These are phyloP conservation scores for Yamadazyma akitaensis DNA, from an alignment of 805 yeast species.

Conservation along the genomic window DNA sequence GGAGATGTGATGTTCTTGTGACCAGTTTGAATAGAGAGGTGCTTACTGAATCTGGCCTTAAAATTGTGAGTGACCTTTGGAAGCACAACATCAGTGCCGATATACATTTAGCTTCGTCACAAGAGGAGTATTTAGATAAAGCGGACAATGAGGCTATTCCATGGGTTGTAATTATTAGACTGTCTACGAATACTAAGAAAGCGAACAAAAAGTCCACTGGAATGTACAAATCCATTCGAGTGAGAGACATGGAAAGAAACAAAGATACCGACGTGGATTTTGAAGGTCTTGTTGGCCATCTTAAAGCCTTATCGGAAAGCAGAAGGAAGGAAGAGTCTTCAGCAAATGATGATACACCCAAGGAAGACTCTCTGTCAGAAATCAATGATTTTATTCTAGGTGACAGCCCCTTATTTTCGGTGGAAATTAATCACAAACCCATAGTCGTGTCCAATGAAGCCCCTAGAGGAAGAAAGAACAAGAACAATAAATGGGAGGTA, in stretches of 20 bases:
- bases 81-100: slow-evolving; percentile 76
- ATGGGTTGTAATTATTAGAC: slow-evolving; percentile 77
- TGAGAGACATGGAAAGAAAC: slow-evolving; percentile 58
- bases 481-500: slow-evolving; percentile 69
- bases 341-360: background rate
- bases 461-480: slow-evolving; percentile 71
- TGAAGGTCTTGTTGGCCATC: slow-evolving; percentile 22
- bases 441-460: slow-evolving; percentile 75
- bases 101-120: slow-evolving; percentile 28
- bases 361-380: slow-evolving; percentile 9
- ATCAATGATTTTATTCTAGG: slow-evolving; percentile 16
- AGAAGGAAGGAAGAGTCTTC: slow-evolving; percentile 4
- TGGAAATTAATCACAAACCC: slow-evolving; percentile 50
- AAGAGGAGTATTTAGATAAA: slow-evolving; percentile 61
- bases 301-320: background rate
- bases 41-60: slow-evolving; percentile 60
- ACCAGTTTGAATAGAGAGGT: slow-evolving; percentile 60
- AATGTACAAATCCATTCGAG: slow-evolving; percentile 71
- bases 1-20: slow-evolving; percentile 78
- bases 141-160: slow-evolving; percentile 71
- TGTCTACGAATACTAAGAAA: slow-evolving; percentile 27
- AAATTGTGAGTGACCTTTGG: slow-evolving; percentile 69
- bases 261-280: slow-evolving; percentile 71
- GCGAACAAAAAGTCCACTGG: slow-evolving; percentile 23
- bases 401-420: slow-evolving; percentile 28